Evolutionary conservation across 495 filamentous ascomycete genomes (phyloP), one percentile per base, ranked within the genome.

Genomic region (Ascobolus immersus): DNA sequence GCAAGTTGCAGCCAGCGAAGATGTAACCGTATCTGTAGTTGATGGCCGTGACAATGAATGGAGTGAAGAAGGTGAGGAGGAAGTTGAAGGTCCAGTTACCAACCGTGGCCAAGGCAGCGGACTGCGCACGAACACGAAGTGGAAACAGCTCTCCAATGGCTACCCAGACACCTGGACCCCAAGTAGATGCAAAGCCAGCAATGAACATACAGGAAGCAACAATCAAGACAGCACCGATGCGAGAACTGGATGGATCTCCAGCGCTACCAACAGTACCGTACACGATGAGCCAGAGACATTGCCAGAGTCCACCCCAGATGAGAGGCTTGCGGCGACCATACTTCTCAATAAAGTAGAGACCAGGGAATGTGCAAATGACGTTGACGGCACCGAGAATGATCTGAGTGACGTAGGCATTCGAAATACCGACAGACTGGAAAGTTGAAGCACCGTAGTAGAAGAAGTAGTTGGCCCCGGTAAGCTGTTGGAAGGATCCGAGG

Each of bases 41-140:
- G 41, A 89, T 82, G 22, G 62, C 58, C 13, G 49, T 49, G 24
- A 60, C 66, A 45, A 78, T 77, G 51, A 76, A 71, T 5, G 77
- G 76, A 2, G 77, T 80, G 56, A 82, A 76, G 61, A 86, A 79
- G 8, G 69, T 68, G 44, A 86, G 69, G 41, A 84, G 51, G 59
- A 84, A 91, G 52, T 89, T 91, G 72, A 71, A 86, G 35, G 70
- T 64, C 80, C 80, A 91, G 58, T 89, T 91, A 34, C 68, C 63
- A 4, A 73, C 69, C 1, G 80, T 86, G 11, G 73, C 72, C 12
- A 81, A 47, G 21, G 70, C 74, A 62, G 81, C 80, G 42, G 64
- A 69, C 20, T 67, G 63, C 13, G 73, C 74, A 27, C 77, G 67
- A 52, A 80, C 77, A 30, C 69, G 61, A 36, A 67, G 61, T 14